phyloP scores from a whole-genome alignment of 2,329 filamentous ascomycete species.

The Zalaria sp. region DNA sequence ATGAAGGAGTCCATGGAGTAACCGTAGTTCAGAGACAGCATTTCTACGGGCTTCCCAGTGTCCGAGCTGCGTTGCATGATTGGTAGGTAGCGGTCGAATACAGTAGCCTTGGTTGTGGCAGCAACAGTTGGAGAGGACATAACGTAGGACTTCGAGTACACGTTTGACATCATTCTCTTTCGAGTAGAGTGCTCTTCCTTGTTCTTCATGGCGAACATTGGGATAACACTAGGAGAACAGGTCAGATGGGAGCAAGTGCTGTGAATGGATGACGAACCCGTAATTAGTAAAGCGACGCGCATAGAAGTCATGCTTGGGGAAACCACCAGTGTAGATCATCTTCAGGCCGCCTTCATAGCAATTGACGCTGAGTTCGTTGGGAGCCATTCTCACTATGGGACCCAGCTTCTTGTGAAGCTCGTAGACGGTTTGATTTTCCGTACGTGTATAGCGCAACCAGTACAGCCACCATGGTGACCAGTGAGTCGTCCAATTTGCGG shows the following conservation, averaged over 20 bases:
- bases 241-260: background rate
- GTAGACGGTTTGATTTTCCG: constrained; percentile 48
- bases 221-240: constrained; percentile 18
- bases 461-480: constrained; percentile 53
- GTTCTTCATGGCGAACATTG: constrained; percentile 54
- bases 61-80: background rate
- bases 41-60: background rate
- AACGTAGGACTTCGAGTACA: constrained; percentile 64
- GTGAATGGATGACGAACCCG: constrained; percentile 32
- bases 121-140: constrained; percentile 44
- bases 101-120: constrained; percentile 17
- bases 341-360: constrained; percentile 47
- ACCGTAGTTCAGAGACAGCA: background rate
- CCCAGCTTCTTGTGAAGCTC: constrained; percentile 42
- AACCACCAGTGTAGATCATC: constrained; percentile 52
- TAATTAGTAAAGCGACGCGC: constrained; percentile 54
- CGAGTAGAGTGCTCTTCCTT: constrained; percentile 49
- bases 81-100: background rate
- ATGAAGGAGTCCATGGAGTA: constrained; percentile 55
- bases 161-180: constrained; percentile 61
- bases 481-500: constrained; percentile 49
- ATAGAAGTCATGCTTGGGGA: constrained; percentile 61
- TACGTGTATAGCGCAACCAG: constrained; percentile 38
- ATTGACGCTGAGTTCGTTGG: constrained; percentile 52
- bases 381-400: constrained; percentile 46